These are phyloP conservation scores for Meredithiella fracta DNA, from an alignment of 2,329 filamentous ascomycete species.

Conservation along the genomic window DNA sequence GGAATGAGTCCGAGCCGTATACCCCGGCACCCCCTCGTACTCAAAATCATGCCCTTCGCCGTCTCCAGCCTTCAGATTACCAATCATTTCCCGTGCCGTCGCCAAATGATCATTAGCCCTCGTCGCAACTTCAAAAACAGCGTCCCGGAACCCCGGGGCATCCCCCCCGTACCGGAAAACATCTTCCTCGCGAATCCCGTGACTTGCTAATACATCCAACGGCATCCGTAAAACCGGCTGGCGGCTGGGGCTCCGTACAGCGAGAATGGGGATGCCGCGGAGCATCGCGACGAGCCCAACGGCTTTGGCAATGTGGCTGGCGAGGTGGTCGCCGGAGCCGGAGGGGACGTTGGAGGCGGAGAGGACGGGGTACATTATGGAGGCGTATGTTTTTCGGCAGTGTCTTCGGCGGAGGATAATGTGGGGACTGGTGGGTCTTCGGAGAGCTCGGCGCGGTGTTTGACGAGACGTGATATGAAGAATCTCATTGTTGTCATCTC, in stretches of 20 bases:
- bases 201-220: constrained; percentile 74
- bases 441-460: constrained; percentile 65
- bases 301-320: constrained; percentile 89
- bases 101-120: constrained; percentile 91
- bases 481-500: constrained; percentile 35
- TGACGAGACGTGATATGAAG: constrained; percentile 64
- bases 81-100: constrained; percentile 81
- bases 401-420: constrained; percentile 61
- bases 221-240: constrained; percentile 55
- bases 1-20: constrained; percentile 23
- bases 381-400: constrained; percentile 94
- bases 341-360: constrained; percentile 65
- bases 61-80: constrained; percentile 55
- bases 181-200: constrained; percentile 71
- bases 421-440: constrained; percentile 66
- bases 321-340: constrained; percentile 77
- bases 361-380: constrained; percentile 73
- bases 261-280: constrained; percentile 76
- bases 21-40: constrained; percentile 45
- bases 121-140: constrained; percentile 81
- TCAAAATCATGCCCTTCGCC: constrained; percentile 77
- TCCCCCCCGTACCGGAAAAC: constrained; percentile 64
- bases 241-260: constrained; percentile 23
- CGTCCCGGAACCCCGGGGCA: constrained; percentile 72
- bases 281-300: constrained; percentile 74